Base-by-base conservation (phyloP, 2,329 filamentous ascomycete species). In the Metarhizium sp. region DNA sequence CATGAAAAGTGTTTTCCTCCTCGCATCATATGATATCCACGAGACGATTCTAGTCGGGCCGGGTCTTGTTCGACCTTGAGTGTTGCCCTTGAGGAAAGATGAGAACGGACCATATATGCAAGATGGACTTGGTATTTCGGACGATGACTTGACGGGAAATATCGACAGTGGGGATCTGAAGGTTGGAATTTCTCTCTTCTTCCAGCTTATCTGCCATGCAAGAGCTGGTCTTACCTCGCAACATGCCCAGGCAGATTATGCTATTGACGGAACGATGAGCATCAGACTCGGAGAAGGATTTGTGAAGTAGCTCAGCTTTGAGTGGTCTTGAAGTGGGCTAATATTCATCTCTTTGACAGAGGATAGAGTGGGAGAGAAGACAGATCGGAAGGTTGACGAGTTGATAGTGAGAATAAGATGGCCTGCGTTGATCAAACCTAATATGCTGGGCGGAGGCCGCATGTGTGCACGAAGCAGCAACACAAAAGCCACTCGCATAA, bases 391-490 rank as follows among this genome's bases (percentile, higher is more conserved):
- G 45, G 20, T 48, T 30, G 45, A 48, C 14, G 13, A 61, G 65
- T 67, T 67, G 68, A 64, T 71, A 71, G 67, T 66, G 67, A 68
- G 64, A 67, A 68, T 63, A 67, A 69, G 66, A 68, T 66, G 67
- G 67, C 68, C 62, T 66, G 65, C 62, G 67, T 69, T 68, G 66
- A 68, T 47, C 20, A 55, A 55, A 29, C 53, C 6, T 36, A 47
- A 16, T 16, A 25, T 18, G 20, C 5, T n/a, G 10, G 10, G 7
- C 25, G 6, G 5, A 47, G 13, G 25, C 20, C 16, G 32, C 13
- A 16, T 52, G 36, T 34, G 50, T 52, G 30, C n/a, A 16, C 40
- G 14, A 42, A 16, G 40, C n/a, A 42, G 40, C 40, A 5, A 13
- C 14, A 34, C 32, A 34, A 34, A 34, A 34, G 6, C 7, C 10